phyloP scores from a whole-genome alignment of 176 grass and related monocot genomes.

The Chloris gayana region DNA sequence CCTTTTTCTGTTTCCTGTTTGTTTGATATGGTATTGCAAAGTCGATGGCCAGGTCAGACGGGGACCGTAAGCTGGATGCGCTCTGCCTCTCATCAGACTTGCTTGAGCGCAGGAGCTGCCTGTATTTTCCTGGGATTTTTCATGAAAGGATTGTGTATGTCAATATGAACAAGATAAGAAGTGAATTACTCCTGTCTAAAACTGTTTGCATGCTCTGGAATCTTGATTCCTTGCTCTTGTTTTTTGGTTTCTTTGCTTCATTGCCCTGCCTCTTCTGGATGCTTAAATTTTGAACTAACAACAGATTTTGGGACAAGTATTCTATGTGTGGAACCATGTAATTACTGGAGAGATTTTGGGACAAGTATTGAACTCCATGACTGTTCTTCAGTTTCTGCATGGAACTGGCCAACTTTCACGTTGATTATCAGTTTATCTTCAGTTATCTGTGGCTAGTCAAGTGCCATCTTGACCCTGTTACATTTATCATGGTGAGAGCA shows the following conservation, averaged over 20 bases:
- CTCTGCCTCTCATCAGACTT: constrained; percentile 28
- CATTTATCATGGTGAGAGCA: not conserved
- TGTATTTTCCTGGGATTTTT: constrained; percentile 31
- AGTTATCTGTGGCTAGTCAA: not conserved
- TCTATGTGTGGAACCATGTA: not conserved
- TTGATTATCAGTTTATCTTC: not conserved
- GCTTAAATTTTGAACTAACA: not conserved
- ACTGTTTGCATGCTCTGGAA: not conserved
- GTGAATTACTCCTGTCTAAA: constrained; percentile 21
- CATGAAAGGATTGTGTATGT: constrained; percentile 41
- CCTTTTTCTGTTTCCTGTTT: constrained; percentile 11
- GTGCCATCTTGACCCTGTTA: constrained; percentile 8
- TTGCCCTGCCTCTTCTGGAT: constrained; percentile 19
- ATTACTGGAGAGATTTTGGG: not conserved
- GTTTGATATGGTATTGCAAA: constrained; percentile 48
- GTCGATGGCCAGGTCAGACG: constrained; percentile 10
- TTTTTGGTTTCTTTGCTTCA: not conserved
- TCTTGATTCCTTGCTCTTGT: no score
- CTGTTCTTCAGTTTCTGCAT: constrained; percentile 3
- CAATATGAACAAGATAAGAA: constrained; percentile 46
- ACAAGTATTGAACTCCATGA: not conserved
- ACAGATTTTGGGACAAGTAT: not conserved
- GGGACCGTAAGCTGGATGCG: constrained; percentile 29
- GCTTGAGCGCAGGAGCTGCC: constrained; percentile 31
- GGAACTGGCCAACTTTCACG: not conserved